phyloP scores from a whole-genome alignment of 805 yeast genomes.

The Barnettozyma salicaria region DNA sequence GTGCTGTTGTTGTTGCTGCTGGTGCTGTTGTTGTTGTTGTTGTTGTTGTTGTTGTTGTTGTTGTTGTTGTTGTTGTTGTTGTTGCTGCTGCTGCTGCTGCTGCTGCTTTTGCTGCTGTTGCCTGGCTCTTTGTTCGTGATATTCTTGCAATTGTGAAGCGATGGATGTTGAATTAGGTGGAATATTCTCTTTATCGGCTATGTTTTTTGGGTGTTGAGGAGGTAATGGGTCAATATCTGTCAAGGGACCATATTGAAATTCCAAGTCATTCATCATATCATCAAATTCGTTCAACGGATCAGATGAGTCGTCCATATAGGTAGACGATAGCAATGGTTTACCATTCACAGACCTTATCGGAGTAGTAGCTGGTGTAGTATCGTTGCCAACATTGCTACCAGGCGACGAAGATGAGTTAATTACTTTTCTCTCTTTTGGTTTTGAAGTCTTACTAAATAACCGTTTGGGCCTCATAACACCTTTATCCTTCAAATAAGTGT shows the following conservation, averaged over 20 bases:
- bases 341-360: slow-evolving; percentile 8
- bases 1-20: not conserved
- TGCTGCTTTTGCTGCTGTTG: slow-evolving; percentile 3
- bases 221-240: slow-evolving; percentile 28
- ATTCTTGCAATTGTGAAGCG: slow-evolving; percentile 17
- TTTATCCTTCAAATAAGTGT: slow-evolving; percentile 20
- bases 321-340: slow-evolving; percentile 11
- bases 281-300: slow-evolving; percentile 35
- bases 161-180: slow-evolving; percentile 32
- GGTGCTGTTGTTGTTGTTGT: slow-evolving; percentile 1
- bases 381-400: slow-evolving; percentile 16
- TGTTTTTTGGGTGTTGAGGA: slow-evolving; percentile 8
- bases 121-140: slow-evolving; percentile 11
- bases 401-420: slow-evolving; percentile 17
- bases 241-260: slow-evolving; percentile 26
- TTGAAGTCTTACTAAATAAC: slow-evolving; percentile 14
- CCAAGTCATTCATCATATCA: slow-evolving; percentile 28
- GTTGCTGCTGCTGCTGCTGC: not conserved
- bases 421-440: slow-evolving; percentile 4
- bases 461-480: slow-evolving; percentile 25
- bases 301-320: slow-evolving; percentile 19
- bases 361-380: slow-evolving; percentile 18
- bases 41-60: not conserved
- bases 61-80: not conserved
- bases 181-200: slow-evolving; percentile 32